Evolutionary conservation across 2,329 filamentous ascomycete genomes (phyloP).

Genomic region (Drechmeria coniospora): DNA sequence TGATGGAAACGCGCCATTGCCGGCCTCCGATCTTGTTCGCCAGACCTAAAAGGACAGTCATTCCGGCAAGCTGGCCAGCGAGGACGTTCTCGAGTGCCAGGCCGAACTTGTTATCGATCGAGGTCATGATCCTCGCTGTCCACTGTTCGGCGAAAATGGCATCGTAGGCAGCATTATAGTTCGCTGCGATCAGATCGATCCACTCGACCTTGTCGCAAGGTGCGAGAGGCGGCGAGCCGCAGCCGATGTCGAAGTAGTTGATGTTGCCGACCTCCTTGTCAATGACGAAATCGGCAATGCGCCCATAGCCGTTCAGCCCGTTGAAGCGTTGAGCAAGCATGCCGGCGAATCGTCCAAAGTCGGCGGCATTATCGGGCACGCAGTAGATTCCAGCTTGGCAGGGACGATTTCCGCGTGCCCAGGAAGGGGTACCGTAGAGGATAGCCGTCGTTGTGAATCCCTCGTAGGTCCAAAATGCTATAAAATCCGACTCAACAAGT

Average conservation of each 20-base stretch:
- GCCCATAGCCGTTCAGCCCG: background rate
- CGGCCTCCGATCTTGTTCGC: background rate
- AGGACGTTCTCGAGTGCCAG: background rate
- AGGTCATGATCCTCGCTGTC: background rate
- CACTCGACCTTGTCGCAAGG: background rate
- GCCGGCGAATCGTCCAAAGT: conserved; percentile 1
- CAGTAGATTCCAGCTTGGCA: conserved; percentile 1
- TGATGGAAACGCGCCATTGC: conserved; percentile 1
- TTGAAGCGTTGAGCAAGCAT: conserved; percentile 1
- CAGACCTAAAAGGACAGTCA: conserved; percentile 1
- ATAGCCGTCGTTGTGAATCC: background rate
- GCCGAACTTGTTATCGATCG: conserved; percentile 1
- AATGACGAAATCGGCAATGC: conserved; percentile 1
- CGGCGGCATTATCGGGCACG: conserved; percentile 1
- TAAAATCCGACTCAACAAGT: background rate
- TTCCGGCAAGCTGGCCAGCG: background rate
- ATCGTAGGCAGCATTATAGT: conserved; percentile 1
- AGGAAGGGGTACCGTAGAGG: background rate
- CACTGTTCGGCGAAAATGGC: conserved; percentile 1
- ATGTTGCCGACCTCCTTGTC: conserved; percentile 1
- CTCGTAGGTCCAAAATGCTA: background rate
- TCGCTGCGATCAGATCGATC: conserved; percentile 1
- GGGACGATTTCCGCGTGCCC: background rate
- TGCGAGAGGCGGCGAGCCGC: background rate
- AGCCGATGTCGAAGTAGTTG: conserved; percentile 1